phyloP scores from a whole-genome alignment of 805 yeast species.

The Barnettozyma populi region DNA sequence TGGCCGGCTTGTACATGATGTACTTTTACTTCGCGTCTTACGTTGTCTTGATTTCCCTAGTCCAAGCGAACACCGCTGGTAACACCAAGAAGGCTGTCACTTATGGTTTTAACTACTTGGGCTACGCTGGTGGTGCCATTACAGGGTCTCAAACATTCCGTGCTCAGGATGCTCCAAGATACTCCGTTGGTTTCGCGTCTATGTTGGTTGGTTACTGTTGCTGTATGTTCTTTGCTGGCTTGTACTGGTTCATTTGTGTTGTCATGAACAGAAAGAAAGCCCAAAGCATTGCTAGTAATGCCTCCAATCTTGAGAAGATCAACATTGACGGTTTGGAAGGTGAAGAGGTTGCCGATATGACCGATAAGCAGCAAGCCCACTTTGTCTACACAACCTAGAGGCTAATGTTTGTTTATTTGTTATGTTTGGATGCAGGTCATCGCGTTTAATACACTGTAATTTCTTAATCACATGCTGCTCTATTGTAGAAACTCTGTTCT shows the following conservation, averaged over 20 bases:
- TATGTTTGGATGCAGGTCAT: background rate
- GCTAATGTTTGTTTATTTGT: background rate
- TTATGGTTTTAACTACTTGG: conserved; percentile 32
- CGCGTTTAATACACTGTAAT: background rate
- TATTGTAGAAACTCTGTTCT: too few relatives aligned
- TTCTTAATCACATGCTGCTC: background rate
- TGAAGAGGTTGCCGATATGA: conserved; percentile 33
- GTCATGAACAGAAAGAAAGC: conserved; percentile 28
- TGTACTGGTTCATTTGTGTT: conserved; percentile 29
- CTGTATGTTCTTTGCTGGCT: conserved; percentile 32
- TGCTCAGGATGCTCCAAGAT: conserved; percentile 36
- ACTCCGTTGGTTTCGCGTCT: conserved; percentile 39
- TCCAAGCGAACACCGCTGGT: conserved; percentile 42
- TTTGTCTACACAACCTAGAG: conserved; percentile 30
- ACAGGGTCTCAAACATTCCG: conserved; percentile 46
- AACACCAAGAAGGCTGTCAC: conserved; percentile 36
- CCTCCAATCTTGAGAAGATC: background rate
- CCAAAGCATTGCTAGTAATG: background rate
- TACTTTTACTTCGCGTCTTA: conserved; percentile 31
- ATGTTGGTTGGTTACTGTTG: conserved; percentile 37
- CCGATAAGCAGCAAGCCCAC: conserved; percentile 33
- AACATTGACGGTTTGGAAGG: conserved; percentile 27
- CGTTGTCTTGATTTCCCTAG: conserved; percentile 28
- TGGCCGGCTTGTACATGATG: conserved; percentile 28
- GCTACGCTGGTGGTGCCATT: conserved; percentile 39